Percentiles rank a stretch among this genome's conserved stretches.
Evolutionary conservation across 805 yeast genomes (phyloP).

Genomic region (Naumovozyma dairenensis): DNA sequence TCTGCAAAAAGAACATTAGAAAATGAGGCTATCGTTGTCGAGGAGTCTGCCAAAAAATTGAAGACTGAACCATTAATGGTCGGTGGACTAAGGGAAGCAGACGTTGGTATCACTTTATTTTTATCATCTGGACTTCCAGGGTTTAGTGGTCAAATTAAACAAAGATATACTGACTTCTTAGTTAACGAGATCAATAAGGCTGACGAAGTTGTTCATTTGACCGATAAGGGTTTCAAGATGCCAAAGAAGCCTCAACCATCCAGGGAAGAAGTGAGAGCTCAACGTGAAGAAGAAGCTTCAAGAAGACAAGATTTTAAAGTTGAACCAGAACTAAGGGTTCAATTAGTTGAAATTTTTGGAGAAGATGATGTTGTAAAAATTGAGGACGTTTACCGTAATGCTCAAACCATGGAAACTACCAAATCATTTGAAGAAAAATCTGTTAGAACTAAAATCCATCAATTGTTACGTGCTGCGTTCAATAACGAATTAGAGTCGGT

Average conservation of each 20-base stretch:
- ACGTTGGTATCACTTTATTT: conserved; percentile 81
- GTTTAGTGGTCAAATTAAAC: conserved; percentile 73
- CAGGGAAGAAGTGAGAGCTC: conserved; percentile 32
- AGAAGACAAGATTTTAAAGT: conserved; percentile 33
- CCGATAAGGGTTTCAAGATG: conserved; percentile 62
- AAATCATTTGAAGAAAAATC: conserved; percentile 55
- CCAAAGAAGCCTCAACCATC: conserved; percentile 38
- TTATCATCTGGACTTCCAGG: conserved; percentile 48
- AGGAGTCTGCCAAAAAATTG: conserved; percentile 7
- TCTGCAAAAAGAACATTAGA: conserved; percentile 12
- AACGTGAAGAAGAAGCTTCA: conserved; percentile 23
- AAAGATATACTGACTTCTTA: conserved; percentile 83
- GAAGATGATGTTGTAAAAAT: conserved; percentile 49
- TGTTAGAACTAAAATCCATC: conserved; percentile 71
- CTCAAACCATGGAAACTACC: conserved; percentile 47
- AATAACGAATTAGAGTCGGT: conserved; percentile 66
- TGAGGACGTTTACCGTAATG: conserved; percentile 44
- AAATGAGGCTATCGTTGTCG: conserved; percentile 1
- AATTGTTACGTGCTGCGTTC: conserved; percentile 63
- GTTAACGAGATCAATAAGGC: conserved; percentile 75
- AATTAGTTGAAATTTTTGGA: conserved; percentile 48
- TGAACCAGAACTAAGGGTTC: conserved; percentile 35
- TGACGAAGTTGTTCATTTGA: conserved; percentile 65
- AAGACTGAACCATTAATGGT: conserved; percentile 7
- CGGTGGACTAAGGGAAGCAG: conserved; percentile 51